Percentiles rank a stretch among this genome's conserved stretches.
These are phyloP conservation scores for Rubia yunnanensis DNA, from an alignment of 257 asterid genomes.

Conservation along the genomic window DNA sequence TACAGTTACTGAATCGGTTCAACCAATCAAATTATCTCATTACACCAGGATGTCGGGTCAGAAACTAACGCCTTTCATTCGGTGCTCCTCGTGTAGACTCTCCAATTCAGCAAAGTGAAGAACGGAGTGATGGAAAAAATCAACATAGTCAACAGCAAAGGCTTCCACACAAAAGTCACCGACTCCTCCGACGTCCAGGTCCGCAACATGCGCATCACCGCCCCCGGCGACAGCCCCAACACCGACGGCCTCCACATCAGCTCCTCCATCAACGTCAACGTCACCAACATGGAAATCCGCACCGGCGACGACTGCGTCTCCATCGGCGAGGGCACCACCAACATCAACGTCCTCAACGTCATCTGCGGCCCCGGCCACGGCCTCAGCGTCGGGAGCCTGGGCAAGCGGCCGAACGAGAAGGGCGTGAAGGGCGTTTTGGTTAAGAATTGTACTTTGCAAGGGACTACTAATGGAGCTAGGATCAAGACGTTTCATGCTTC, in stretches of 20 bases:
- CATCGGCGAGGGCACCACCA: slow-evolving; percentile 34
- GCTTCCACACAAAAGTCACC: slow-evolving; percentile 11
- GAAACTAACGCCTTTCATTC: no score
- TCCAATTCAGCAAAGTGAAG: not conserved
- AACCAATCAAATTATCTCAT: no score
- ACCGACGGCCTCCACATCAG: slow-evolving; percentile 18
- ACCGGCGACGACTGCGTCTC: slow-evolving; percentile 56
- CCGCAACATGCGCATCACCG: not conserved
- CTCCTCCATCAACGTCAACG: slow-evolving; percentile 2
- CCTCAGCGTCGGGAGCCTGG: slow-evolving; percentile 72
- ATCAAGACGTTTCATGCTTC: slow-evolving; percentile 57
- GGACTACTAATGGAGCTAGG: slow-evolving; percentile 70
- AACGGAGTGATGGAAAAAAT: slow-evolving; percentile 7
- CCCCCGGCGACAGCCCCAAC: slow-evolving; percentile 16
- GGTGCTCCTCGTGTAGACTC: not conserved
- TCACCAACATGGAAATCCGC: not conserved
- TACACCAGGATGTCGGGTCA: no score
- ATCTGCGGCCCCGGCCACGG: slow-evolving; percentile 70
- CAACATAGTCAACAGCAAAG: slow-evolving; percentile 7
- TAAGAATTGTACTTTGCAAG: slow-evolving; percentile 41
- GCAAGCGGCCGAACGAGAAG: slow-evolving; percentile 38
- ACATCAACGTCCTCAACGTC: slow-evolving; percentile 19
- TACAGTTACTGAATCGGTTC: no score
- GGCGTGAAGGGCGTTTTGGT: slow-evolving; percentile 30
- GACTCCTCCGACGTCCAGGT: not conserved